phyloP scores from a whole-genome alignment of 2,329 filamentous ascomycete species.

The Penicillium sp. region DNA sequence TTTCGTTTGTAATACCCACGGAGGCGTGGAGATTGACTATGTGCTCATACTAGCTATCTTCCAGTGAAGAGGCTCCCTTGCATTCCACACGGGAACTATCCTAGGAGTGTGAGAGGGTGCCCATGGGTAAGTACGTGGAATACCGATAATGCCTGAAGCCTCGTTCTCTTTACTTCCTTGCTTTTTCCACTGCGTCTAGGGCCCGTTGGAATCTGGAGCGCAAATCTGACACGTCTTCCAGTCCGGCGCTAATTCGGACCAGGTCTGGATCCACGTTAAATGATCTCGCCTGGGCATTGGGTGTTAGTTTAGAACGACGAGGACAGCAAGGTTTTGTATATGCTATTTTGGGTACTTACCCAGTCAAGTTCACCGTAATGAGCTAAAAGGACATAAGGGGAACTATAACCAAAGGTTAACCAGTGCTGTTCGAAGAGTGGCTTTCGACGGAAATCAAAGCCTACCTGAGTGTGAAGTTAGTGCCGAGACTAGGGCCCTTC shows the following conservation, averaged over 20 bases:
- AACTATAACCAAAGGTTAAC: slow-evolving; percentile 45
- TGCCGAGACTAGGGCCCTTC: slow-evolving; percentile 91
- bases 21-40: slow-evolving; percentile 2
- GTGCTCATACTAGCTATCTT: neutral
- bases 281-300: slow-evolving; percentile 54
- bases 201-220: slow-evolving; percentile 62
- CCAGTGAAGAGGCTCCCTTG: neutral
- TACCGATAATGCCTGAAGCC: neutral
- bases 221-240: slow-evolving; percentile 71
- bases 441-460: slow-evolving; percentile 2
- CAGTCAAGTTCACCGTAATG: slow-evolving; percentile 92
- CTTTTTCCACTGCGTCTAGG: slow-evolving; percentile 53
- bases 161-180: slow-evolving; percentile 8
- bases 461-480: slow-evolving; percentile 82
- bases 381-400: slow-evolving; percentile 84
- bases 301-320: slow-evolving; percentile 11
- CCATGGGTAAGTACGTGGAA: slow-evolving; percentile 2
- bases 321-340: neutral
- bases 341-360: slow-evolving; percentile 46
- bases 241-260: slow-evolving; percentile 79
- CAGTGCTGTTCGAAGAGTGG: neutral
- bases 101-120: neutral
- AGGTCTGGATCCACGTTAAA: slow-evolving; percentile 78
- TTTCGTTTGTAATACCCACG: slow-evolving; percentile 6
- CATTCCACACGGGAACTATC: neutral